A percentile compares a stretch with the other conserved stretches of the same genome.
phyloP scores from a whole-genome alignment of 805 yeast species.

The Candida piceae region DNA sequence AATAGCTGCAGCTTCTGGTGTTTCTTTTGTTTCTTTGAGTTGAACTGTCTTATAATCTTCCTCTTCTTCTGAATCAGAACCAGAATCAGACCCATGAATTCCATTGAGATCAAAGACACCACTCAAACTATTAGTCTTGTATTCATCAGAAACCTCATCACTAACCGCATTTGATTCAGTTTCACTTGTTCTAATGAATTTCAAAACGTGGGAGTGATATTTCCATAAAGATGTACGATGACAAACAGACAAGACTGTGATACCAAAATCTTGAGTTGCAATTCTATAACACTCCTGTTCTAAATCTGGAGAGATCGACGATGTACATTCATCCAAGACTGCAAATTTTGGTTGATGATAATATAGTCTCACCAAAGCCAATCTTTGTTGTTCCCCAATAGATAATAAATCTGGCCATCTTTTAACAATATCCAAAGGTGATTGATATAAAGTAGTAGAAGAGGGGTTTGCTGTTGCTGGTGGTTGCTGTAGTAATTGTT shows the following conservation, averaged over 20 bases:
- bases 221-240: conserved; percentile 92
- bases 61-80: conserved; percentile 1
- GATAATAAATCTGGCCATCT: conserved; percentile 90
- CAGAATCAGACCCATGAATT: background rate
- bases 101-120: background rate
- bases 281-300: conserved; percentile 84
- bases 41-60: too few species aligned
- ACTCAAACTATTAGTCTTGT: background rate
- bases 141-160: conserved; percentile 1
- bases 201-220: conserved; percentile 76
- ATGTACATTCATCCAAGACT: conserved; percentile 91
- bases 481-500: too few species aligned
- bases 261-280: conserved; percentile 67
- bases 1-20: conserved; percentile 11
- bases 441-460: conserved; percentile 5
- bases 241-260: conserved; percentile 83
- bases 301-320: conserved; percentile 87
- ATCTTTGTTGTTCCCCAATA: conserved; percentile 86
- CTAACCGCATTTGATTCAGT: background rate
- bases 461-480: background rate
- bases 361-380: conserved; percentile 89
- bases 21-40: too few species aligned
- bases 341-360: conserved; percentile 93
- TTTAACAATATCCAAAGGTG: conserved; percentile 61
- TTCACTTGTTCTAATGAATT: conserved; percentile 38